Evolutionary conservation across 2,329 filamentous ascomycete genomes (phyloP).

Genomic region (Ambrosiella xylebori): DNA sequence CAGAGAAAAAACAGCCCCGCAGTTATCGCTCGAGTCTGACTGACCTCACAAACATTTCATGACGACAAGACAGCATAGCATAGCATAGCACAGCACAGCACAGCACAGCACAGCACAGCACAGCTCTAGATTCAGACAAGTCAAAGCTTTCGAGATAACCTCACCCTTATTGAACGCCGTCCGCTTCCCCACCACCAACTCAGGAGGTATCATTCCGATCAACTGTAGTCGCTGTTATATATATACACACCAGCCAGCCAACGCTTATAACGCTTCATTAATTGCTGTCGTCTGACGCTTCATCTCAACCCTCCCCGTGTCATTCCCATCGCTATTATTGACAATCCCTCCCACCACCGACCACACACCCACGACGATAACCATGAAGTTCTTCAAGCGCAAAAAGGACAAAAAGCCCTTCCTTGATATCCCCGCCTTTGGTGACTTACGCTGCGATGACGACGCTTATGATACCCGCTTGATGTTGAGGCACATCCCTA

Average conservation of each 20-base stretch:
- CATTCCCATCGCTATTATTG: not conserved
- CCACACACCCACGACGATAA: not conserved
- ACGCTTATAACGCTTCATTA: too few relatives aligned
- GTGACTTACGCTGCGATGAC: slow-evolving; percentile 10
- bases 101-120: not conserved
- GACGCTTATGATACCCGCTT: slow-evolving; percentile 6
- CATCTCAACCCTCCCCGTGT: not conserved
- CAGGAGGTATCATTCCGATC: not conserved
- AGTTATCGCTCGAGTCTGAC: too few relatives aligned
- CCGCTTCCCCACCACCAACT: not conserved
- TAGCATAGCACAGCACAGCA: not conserved
- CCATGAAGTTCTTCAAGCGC: slow-evolving; percentile 18
- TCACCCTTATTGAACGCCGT: not conserved
- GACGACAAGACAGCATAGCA: not conserved
- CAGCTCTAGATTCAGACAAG: not conserved
- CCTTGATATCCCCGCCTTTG: slow-evolving; percentile 16
- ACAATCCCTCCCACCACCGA: not conserved
- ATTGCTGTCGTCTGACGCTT: not conserved
- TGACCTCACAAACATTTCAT: not conserved
- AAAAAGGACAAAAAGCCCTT: slow-evolving; percentile 21
- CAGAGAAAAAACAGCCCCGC: not conserved
- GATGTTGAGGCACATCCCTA: not conserved
- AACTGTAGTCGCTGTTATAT: too few relatives aligned
- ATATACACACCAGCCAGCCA: too few relatives aligned
- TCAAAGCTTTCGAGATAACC: not conserved